Evolutionary conservation across 108 stramenopile genomes (phyloP).

Genomic region (Phaeodactylum tricornutum): DNA sequence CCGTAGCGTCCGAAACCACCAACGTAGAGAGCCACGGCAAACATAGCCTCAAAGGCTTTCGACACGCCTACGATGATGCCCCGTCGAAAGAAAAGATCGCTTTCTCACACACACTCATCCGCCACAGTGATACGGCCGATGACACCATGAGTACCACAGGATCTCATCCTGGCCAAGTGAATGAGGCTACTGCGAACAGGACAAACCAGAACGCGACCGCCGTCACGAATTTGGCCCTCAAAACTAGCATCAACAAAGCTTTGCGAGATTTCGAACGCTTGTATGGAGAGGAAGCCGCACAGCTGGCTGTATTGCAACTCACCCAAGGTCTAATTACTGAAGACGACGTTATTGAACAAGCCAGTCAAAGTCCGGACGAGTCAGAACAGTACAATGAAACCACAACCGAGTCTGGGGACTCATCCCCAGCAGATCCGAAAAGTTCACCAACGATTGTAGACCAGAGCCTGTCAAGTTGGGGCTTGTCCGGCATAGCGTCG

Average conservation of each 20-base stretch:
- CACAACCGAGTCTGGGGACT: no score
- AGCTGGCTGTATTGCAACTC: neutral
- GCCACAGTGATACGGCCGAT: neutral
- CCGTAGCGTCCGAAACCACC: neutral
- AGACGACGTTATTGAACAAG: no score
- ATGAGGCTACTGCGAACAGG: neutral
- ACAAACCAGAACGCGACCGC: neutral
- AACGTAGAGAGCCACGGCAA: neutral
- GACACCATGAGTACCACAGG: neutral
- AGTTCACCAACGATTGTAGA: no score
- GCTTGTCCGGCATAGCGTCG: no score
- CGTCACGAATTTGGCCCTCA: neutral
- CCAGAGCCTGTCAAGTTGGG: no score
- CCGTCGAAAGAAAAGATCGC: neutral
- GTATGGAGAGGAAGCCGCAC: constrained; percentile 10
- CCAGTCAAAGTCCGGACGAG: no score
- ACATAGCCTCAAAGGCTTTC: neutral
- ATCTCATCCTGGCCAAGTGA: neutral
- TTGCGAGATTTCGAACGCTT: constrained; percentile 3
- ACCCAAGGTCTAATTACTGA: neutral
- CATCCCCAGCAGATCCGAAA: no score
- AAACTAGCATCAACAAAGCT: constrained; percentile 3
- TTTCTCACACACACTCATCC: neutral
- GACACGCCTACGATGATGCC: neutral
- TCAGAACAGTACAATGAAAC: no score